Conservation (phyloP, 164 flowering plant genomes). For the Nymphaea thermarum region DNA sequence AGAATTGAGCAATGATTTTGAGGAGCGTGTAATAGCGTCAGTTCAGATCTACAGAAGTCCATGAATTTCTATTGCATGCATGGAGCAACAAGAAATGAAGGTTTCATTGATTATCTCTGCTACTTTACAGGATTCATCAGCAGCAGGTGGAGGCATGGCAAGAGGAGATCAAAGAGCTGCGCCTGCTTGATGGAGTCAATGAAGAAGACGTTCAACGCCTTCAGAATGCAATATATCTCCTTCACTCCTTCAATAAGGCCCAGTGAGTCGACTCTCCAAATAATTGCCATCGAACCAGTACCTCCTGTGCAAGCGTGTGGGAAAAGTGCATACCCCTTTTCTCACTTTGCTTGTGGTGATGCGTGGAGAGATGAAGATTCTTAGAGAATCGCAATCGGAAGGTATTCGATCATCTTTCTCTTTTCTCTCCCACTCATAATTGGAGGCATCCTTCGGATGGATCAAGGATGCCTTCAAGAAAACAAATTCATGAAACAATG, state of each 20-base stretch:
- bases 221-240: constrained; percentile 47
- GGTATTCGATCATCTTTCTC: no score
- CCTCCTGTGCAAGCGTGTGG: no score
- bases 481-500: no score
- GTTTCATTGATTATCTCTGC: background rate
- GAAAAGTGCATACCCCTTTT: no score
- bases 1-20: constrained; percentile 61
- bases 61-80: background rate
- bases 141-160: constrained; percentile 83
- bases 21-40: constrained; percentile 62
- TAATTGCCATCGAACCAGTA: no score
- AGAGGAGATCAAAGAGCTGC: constrained; percentile 66
- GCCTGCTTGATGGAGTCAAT: constrained; percentile 52
- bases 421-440: no score
- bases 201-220: constrained; percentile 46
- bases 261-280: constrained; percentile 9
- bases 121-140: constrained; percentile 49
- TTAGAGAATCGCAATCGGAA: no score
- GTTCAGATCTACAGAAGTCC: constrained; percentile 2
- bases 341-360: no score
- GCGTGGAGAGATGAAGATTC: no score
- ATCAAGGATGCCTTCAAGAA: no score
- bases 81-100: background rate
- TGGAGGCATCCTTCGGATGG: no score
- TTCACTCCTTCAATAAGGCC: constrained; percentile 33